These are phyloP conservation scores for Candida smagusa DNA, from an alignment of 1,139 yeast genomes.

Conservation along the genomic window DNA sequence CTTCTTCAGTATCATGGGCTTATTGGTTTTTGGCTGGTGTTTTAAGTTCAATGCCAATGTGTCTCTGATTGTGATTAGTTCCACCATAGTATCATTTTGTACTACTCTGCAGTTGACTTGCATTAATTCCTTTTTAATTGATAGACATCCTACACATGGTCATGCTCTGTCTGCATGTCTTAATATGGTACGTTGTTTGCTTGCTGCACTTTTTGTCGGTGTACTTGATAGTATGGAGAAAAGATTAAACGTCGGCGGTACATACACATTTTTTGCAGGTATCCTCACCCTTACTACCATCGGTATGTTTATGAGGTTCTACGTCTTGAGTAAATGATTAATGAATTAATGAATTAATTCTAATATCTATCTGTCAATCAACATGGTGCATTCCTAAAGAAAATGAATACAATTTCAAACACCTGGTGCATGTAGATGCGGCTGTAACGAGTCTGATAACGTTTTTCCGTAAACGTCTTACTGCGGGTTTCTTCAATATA, in stretches of 20 bases:
- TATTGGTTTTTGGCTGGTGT: conserved; percentile 42
- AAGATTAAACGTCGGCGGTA: conserved; percentile 33
- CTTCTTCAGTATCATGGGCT: conserved; percentile 22
- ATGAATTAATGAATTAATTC: too few relatives aligned
- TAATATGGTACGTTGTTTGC: conserved; percentile 33
- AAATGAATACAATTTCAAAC: too few relatives aligned
- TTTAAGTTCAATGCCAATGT: conserved; percentile 24
- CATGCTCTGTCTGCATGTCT: conserved; percentile 37
- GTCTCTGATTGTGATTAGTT: conserved; percentile 30
- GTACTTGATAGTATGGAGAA: conserved; percentile 29
- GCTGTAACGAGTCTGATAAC: too few relatives aligned
- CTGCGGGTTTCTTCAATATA: too few relatives aligned
- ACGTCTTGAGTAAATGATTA: neutral
- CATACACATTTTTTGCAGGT: conserved; percentile 35
- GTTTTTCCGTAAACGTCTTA: too few relatives aligned
- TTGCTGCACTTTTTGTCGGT: conserved; percentile 36
- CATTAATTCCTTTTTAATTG: conserved; percentile 36
- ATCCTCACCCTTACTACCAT: conserved; percentile 15
- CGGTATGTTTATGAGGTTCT: conserved; percentile 6
- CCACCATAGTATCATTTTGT: conserved; percentile 28
- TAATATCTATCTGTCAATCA: too few relatives aligned
- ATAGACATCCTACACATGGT: conserved; percentile 31
- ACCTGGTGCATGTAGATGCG: too few relatives aligned
- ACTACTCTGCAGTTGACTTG: conserved; percentile 26
- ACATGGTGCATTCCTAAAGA: too few relatives aligned